Base-by-base conservation (phyloP, 2,329 filamentous ascomycete genomes). In the Microcera coccophila region DNA sequence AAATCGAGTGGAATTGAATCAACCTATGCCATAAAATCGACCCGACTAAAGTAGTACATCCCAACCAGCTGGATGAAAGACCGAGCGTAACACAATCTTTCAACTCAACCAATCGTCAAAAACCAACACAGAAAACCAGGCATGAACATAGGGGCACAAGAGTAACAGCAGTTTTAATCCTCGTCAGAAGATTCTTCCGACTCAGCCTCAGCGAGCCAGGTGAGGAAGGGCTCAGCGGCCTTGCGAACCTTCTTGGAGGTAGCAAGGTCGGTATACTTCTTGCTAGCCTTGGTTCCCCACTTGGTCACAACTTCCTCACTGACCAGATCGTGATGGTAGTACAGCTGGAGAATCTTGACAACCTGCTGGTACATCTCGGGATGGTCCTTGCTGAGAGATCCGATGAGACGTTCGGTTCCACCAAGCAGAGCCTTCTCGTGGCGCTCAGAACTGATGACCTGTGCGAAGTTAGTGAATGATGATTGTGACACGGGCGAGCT, bases 351-450 rank as follows among this genome's bases (percentile, higher is more conserved):
- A 59, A 98, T 87, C 67, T 88, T 89, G 52, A 90, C 86, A 49
- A 97, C 78, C 63, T 87, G 72, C 72, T 62, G 81, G 67, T 66
- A 81, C 60, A 96, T 78, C 35, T 91, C 84, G 1, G 90, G 83
- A 65, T 89, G 82, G 39, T 91, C 84, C 63, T 85, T 87, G 64
- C 84, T 75, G 43, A 82, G 73, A 36, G 70, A 63, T 46, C 80
- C 84, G 49, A 97, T 78, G 58, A 97, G 90, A 55, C 91, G 90
- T 74, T 98, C 93, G 32, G 90, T 90, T 52, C 93, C 93, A 57
- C 93, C 93, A 7, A 98, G 81, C 64, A 98, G 84, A 37, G 93
- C 88, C 78, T 93, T 96, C 73, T 97, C 84, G 65, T 97, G 91
- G 59, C 87, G 87, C 60, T 98, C 93, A 34, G 89, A 93, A 37